These are phyloP conservation scores for Prunus kanzakura DNA, from an alignment of 306 rosid genomes.

Conservation along the genomic window DNA sequence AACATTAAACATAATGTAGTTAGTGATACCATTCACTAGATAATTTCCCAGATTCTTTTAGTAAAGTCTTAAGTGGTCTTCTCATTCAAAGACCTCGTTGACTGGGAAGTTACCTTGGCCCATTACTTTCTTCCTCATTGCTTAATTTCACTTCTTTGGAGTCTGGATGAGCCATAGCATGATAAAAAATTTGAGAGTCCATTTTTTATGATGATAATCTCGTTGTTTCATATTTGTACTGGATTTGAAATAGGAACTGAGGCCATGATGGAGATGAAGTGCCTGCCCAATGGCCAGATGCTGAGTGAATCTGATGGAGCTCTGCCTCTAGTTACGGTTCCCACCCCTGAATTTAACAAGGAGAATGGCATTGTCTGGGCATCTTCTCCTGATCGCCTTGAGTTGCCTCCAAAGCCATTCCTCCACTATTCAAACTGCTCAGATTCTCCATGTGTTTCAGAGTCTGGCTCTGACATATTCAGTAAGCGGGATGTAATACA, in stretches of 20 bases:
- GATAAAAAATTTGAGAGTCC: constrained; percentile 3
- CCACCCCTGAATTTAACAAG: constrained; percentile 65
- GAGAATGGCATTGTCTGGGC: constrained; percentile 82
- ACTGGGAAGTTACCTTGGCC: not conserved
- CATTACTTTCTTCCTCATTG: not conserved
- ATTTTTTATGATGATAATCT: not conserved
- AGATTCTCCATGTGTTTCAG: constrained; percentile 92
- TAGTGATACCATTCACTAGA: no score
- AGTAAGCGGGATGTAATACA: constrained; percentile 91
- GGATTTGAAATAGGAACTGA: constrained; percentile 50
- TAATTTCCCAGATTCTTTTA: no score
- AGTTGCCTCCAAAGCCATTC: constrained; percentile 74
- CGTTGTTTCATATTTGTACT: constrained; percentile 4
- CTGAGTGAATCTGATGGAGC: constrained; percentile 52
- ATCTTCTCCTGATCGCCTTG: constrained; percentile 85
- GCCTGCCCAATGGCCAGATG: constrained; percentile 60
- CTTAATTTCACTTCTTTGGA: not conserved
- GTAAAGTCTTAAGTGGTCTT: no score
- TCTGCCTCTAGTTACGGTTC: constrained; percentile 81
- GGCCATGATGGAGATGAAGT: constrained; percentile 47
- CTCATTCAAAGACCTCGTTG: no score
- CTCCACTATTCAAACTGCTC: constrained; percentile 85
- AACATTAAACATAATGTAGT: no score
- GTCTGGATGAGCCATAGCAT: not conserved
- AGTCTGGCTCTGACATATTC: constrained; percentile 91